Evolutionary conservation across 768 basidiomycete genomes (phyloP), one percentile per base, ranked within the genome.

Genomic region (Rhodotorula taiwanensis): DNA sequence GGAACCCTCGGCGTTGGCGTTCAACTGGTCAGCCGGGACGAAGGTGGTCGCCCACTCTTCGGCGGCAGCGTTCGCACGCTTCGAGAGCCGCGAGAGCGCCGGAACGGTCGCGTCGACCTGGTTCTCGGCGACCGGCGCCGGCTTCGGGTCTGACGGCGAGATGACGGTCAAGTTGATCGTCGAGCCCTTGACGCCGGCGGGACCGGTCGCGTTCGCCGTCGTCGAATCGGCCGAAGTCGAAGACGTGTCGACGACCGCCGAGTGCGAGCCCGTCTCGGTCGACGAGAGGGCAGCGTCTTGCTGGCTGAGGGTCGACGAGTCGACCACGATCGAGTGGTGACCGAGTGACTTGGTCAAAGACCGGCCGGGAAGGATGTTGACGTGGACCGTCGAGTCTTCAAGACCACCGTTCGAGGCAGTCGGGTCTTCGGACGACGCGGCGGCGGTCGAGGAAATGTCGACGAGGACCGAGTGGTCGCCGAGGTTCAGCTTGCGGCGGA

Each of bases 151-250:
- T 42, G 57, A 55, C 5, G 61, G 52, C 28, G 67, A 48, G 63
- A 69, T 60, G 47, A 69, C 67, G 49, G 67, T 69, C 23, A 69
- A 36, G 63, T 69, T 69, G 62, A 69, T 65, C 43, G 62, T 64
- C 27, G 63, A 64, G 36, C 51, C 52, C 48, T 61, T 58, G 63
- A 69, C 64, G 25, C 63, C 62, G 25, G 47, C 57, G 14, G 44
- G 15, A 54, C 20, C 23, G 15, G 58, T 34, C 1, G 61, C 47
- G 41, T 56, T 61, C 56, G 60, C 59, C 3, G 67, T 61, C 56
- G 59, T 49, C 13, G 41, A 21, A 52, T 20, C 28, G 31, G 55
- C 28, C 5, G 55, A 11, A 27, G 33, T 30, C 10, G 55, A 27
- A 0, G 60, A 62, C 25, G 66, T 62, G 44, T 67, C 66, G 59